phyloP scores from a whole-genome alignment of 352 stramenopile species.

The Pythium pyrilobum region DNA sequence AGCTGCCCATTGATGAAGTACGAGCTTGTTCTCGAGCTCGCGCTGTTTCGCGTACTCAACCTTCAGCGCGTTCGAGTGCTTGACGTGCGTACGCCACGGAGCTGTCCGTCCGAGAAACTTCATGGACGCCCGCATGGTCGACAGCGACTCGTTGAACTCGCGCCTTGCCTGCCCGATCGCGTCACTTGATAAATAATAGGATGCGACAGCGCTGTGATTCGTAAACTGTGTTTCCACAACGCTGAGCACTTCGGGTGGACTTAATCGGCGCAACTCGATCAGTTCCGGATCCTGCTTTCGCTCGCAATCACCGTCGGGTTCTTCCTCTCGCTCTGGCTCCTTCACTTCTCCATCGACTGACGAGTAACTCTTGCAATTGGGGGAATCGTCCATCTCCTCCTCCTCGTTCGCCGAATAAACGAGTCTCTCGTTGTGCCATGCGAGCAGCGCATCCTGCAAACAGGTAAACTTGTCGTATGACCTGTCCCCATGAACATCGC shows the following conservation, averaged over 20 bases:
- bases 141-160: constrained; percentile 45
- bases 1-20: constrained; percentile 53
- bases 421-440: constrained; percentile 62
- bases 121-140: constrained; percentile 45
- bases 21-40: constrained; percentile 45
- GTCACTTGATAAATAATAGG: constrained; percentile 24
- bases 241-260: constrained; percentile 36
- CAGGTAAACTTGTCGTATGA: constrained; percentile 84
- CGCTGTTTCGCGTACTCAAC: constrained; percentile 44
- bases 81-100: constrained; percentile 55
- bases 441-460: constrained; percentile 64
- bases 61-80: constrained; percentile 61
- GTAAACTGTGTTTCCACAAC: constrained; percentile 31
- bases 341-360: not conserved
- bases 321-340: not conserved
- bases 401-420: constrained; percentile 56
- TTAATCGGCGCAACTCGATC: constrained; percentile 35
- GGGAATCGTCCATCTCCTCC: not conserved
- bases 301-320: not conserved
- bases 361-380: not conserved
- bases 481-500: constrained; percentile 23
- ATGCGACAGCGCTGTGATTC: constrained; percentile 25
- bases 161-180: constrained; percentile 24
- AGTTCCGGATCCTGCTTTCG: not conserved
- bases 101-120: constrained; percentile 47